A percentile compares a stretch with the other conserved stretches of the same genome.
phyloP scores from a whole-genome alignment of 139 green algal genomes.

The Chlorella sp. region DNA sequence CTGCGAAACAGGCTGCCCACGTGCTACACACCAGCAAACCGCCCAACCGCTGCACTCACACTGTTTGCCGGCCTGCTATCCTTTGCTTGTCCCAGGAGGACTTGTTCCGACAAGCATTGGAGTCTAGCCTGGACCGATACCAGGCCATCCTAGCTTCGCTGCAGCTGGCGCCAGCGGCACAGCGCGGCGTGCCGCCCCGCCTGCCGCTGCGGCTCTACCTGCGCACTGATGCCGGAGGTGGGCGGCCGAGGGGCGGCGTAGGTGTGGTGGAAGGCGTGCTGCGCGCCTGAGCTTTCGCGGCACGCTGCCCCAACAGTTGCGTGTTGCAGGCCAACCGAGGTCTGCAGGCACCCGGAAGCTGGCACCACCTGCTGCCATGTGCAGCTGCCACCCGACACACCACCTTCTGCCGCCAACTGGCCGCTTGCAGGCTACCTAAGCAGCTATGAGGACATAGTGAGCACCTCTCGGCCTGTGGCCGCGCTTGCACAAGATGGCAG shows the following conservation, averaged over 20 bases:
- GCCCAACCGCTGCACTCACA: too few species aligned
- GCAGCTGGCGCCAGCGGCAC: conserved; percentile 25
- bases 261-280: too few species aligned
- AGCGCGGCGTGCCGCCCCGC: conserved; percentile 16
- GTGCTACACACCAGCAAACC: too few species aligned
- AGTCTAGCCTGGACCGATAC: conserved; percentile 5
- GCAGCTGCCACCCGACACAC: too few species aligned
- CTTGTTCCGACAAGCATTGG: conserved; percentile 23
- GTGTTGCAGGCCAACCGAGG: too few species aligned
- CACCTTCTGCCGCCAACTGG: not conserved
- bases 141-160: not conserved
- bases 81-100: conserved; percentile 25
- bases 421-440: conserved; percentile 33
- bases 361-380: too few species aligned
- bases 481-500: conserved; percentile 33
- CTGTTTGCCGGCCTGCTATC: not conserved
- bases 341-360: too few species aligned
- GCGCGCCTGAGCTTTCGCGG: too few species aligned
- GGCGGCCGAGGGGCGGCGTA: not conserved
- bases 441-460: conserved; percentile 37
- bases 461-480: conserved; percentile 46
- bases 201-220: conserved; percentile 49
- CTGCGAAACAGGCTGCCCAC: too few species aligned
- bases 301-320: too few species aligned
- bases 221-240: conserved; percentile 25